phyloP scores from a whole-genome alignment of 176 grass and related monocot genomes.

The Musa beccarii region DNA sequence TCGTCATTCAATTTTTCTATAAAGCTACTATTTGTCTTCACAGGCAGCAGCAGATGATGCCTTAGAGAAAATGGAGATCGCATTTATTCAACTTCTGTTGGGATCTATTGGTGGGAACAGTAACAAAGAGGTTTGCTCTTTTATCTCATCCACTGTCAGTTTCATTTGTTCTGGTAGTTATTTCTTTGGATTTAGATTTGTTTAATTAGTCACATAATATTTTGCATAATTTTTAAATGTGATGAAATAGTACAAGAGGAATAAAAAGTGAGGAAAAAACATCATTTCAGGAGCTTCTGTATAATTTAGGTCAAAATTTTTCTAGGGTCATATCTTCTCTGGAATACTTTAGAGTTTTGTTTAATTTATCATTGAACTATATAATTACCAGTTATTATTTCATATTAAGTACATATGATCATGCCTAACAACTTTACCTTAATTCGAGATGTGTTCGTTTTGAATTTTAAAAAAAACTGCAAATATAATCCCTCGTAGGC shows the following conservation, averaged over 20 bases:
- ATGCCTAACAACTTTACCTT: too few relatives aligned
- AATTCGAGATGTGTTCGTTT: too few relatives aligned
- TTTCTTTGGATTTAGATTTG: neutral
- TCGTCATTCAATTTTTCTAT: neutral
- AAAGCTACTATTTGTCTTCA: slow-evolving; percentile 16
- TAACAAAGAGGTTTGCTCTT: slow-evolving; percentile 49
- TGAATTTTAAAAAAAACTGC: too few relatives aligned
- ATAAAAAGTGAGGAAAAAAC: too few relatives aligned
- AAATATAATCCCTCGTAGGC: too few relatives aligned
- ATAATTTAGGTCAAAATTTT: neutral
- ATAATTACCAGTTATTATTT: too few relatives aligned
- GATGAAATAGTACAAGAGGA: too few relatives aligned
- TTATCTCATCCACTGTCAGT: neutral
- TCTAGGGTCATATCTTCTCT: neutral
- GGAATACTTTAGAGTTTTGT: neutral
- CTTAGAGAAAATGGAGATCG: slow-evolving; percentile 44
- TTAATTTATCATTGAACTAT: neutral
- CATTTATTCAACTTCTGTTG: slow-evolving; percentile 72
- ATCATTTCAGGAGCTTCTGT: too few relatives aligned
- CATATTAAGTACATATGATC: too few relatives aligned
- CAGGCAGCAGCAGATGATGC: slow-evolving; percentile 66
- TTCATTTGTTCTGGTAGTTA: neutral
- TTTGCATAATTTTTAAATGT: neutral
- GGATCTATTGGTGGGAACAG: slow-evolving; percentile 32
- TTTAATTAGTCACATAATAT: neutral